A percentile compares a stretch with the other conserved stretches of the same genome.
These are phyloP conservation scores for Yamadazyma conglobata DNA, from an alignment of 1,139 yeast species.

Conservation along the genomic window DNA sequence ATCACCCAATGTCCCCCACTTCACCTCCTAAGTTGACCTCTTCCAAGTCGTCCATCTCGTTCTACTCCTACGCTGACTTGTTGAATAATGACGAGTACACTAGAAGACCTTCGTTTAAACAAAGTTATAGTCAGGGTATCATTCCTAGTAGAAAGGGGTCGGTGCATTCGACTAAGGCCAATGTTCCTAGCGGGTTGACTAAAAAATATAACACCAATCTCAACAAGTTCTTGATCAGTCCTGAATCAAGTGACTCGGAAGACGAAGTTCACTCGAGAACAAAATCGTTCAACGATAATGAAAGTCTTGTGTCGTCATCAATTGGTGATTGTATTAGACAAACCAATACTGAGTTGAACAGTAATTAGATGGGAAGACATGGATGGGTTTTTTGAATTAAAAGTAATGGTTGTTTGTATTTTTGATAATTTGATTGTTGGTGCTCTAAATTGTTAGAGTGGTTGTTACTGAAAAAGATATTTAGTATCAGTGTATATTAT, in stretches of 20 bases:
- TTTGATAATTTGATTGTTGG: no score
- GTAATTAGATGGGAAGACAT: no score
- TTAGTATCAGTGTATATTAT: no score
- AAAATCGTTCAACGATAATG: conserved; percentile 17
- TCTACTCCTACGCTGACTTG: conserved; percentile 79
- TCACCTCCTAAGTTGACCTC: conserved; percentile 40
- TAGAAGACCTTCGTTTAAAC: conserved; percentile 54
- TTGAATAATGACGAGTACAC: conserved; percentile 58
- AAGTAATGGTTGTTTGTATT: no score
- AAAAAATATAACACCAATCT: conserved; percentile 15
- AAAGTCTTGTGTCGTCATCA: conserved; percentile 36
- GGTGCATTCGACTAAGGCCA: conserved; percentile 6
- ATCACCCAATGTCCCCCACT: conserved; percentile 21
- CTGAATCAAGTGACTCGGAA: conserved; percentile 29
- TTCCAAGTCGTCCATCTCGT: conserved; percentile 55
- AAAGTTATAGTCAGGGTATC: conserved; percentile 28
- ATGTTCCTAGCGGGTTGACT: conserved; percentile 5
- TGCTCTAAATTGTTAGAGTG: no score
- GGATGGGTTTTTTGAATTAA: no score
- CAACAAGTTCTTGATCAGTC: conserved; percentile 26
- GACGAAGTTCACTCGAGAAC: conserved; percentile 13
- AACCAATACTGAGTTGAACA: conserved; percentile 36
- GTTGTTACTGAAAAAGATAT: no score
- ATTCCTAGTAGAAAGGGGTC: conserved; percentile 23
- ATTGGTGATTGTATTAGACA: conserved; percentile 42